phyloP scores from a whole-genome alignment of 1,284 basidiomycete species.

The Cerioporus squamosus region DNA sequence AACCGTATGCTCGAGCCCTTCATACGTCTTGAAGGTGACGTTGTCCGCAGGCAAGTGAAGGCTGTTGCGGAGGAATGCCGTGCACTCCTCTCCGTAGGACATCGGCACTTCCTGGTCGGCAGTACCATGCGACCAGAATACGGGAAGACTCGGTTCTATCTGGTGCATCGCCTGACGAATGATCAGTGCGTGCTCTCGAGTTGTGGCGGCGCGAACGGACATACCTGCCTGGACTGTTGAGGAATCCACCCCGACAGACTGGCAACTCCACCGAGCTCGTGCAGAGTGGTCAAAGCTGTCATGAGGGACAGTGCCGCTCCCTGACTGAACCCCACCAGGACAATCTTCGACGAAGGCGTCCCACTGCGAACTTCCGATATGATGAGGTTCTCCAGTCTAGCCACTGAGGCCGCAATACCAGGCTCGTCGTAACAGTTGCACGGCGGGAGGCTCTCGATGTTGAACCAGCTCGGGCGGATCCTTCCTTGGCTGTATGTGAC shows the following conservation, averaged over 20 bases:
- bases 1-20: conserved; percentile 40
- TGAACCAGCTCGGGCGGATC: conserved; percentile 49
- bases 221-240: conserved; percentile 37
- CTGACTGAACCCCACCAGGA: conserved; percentile 50
- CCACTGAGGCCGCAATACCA: conserved; percentile 41
- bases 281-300: conserved; percentile 43
- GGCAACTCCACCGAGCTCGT: conserved; percentile 48
- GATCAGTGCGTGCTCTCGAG: background rate
- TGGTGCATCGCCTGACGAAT: conserved; percentile 36
- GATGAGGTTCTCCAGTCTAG: conserved; percentile 43
- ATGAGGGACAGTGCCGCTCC: conserved; percentile 46
- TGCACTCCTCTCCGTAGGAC: conserved; percentile 38
- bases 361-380: conserved; percentile 43
- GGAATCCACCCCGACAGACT: conserved; percentile 52
- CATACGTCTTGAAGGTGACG: conserved; percentile 38
- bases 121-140: conserved; percentile 48
- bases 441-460: conserved; percentile 45
- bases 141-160: conserved; percentile 38
- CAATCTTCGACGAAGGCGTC: conserved; percentile 39
- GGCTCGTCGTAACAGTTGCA: conserved; percentile 40
- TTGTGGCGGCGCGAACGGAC: background rate
- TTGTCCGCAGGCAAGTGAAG: conserved; percentile 31
- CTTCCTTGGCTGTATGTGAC: conserved; percentile 39
- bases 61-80: conserved; percentile 36
- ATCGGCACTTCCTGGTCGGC: conserved; percentile 43